phyloP scores from a whole-genome alignment of 176 grass and related monocot species.

The Phoenix roebelenii region DNA sequence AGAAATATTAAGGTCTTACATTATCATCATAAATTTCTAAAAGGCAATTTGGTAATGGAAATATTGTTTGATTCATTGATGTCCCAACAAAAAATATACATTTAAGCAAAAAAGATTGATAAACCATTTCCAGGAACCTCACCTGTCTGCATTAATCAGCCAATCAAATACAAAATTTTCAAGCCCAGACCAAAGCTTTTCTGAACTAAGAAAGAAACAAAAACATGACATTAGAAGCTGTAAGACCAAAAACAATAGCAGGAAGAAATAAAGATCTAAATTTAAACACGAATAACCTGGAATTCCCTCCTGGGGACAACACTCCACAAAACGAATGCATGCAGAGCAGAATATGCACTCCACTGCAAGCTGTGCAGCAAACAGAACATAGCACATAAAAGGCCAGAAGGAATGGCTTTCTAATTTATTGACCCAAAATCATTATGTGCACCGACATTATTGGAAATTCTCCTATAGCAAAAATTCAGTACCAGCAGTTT shows the following conservation, averaged over 20 bases:
- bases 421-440: no score
- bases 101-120: no score
- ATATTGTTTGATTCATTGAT: no score
- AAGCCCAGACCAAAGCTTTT: slow-evolving; percentile 88
- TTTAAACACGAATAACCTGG: slow-evolving; percentile 42
- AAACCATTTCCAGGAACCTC: slow-evolving; percentile 18
- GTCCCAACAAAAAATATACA: no score
- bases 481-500: no score
- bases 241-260: background rate
- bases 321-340: slow-evolving; percentile 85
- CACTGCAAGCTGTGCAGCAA: slow-evolving; percentile 65
- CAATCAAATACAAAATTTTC: slow-evolving; percentile 96
- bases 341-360: slow-evolving; percentile 99
- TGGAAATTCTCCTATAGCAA: no score
- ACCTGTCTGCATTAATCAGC: slow-evolving; percentile 99
- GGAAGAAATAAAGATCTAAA: slow-evolving; percentile 20
- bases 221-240: slow-evolving; percentile 23
- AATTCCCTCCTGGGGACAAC: slow-evolving; percentile 93
- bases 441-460: no score
- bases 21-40: no score
- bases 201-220: slow-evolving; percentile 36
- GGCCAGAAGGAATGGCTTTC: no score
- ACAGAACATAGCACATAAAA: slow-evolving; percentile 9
- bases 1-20: no score
- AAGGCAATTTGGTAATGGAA: no score